Base-by-base conservation (phyloP, 192 early-diverging fungal species). In the Geranomyces variabilis region DNA sequence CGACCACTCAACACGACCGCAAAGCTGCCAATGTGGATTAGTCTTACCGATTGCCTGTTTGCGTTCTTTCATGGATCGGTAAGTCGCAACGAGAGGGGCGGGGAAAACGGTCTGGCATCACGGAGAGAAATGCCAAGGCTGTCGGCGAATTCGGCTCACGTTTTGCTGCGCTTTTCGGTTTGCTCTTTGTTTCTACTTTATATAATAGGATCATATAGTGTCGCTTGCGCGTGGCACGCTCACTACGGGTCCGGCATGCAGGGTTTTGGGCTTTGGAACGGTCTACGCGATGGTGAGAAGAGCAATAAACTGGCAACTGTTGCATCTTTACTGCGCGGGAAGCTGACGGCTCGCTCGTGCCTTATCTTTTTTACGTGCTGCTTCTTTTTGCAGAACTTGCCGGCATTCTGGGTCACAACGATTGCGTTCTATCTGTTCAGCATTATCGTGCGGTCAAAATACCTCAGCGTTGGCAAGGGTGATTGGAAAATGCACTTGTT, bases 201-300 rank as follows among this genome's bases (percentile, higher is more conserved):
- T 53, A 17, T 53, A 3, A 26, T 31, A 60, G 58, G 58, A 60
- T 17, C 58, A 60, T 33, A 29, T 29, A 3, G 28, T 60, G 15
- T 60, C 58, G 58, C 15, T 60, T 29, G 26, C 22, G 15, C 22
- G 30, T 24, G 51, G 51, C n/a, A 53, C 51, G 51, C 51, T 53
- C 15, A 26, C 51, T 3, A 53, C 46, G 49, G 66, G 66, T 5
- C 24, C 22, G 4, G 45, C 28, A 14, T 67, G 66, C 30, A 13
- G 46, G 30, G 14, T 53, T 15, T 29, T 67, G 49, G 66, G 66
- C 3, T 67, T 48, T 26, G 66, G 66, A 8, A 67, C 49, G 3
- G 66, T 67, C 6, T 67, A 67, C 30, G 45, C 66, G 14, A 67
- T 67, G 66, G 66, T 67, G n/a, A n/a, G n/a, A n/a, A n/a, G n/a